Evolutionary conservation across 2,329 filamentous ascomycete genomes (phyloP).

Genomic region (Venturiaceae sp.): DNA sequence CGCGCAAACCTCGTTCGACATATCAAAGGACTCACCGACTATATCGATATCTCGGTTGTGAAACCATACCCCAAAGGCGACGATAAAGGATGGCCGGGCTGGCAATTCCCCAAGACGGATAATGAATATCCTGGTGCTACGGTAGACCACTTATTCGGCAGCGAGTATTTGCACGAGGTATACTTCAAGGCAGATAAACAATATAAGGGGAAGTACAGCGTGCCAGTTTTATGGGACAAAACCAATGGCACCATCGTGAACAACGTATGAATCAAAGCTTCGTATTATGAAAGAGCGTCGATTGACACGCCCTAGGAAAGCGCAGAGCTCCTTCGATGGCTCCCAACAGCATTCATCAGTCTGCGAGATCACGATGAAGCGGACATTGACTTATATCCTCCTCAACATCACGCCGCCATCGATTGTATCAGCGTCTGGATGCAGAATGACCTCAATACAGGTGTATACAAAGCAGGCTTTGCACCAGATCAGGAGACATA

Average conservation of each 20-base stretch:
- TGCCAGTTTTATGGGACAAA: slow-evolving; percentile 78
- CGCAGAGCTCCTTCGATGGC: slow-evolving; percentile 85
- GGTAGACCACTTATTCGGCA: slow-evolving; percentile 48
- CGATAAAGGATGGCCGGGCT: slow-evolving; percentile 43
- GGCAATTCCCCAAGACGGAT: slow-evolving; percentile 66
- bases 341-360: slow-evolving; percentile 69
- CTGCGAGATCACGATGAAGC: slow-evolving; percentile 34
- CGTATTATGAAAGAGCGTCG: not conserved
- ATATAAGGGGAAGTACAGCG: slow-evolving; percentile 74
- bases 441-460: slow-evolving; percentile 42
- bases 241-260: slow-evolving; percentile 67
- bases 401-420: slow-evolving; percentile 32
- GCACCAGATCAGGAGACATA: slow-evolving; percentile 43
- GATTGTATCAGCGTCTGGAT: slow-evolving; percentile 42
- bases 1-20: slow-evolving; percentile 78
- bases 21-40: slow-evolving; percentile 83
- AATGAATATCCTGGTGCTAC: slow-evolving; percentile 49
- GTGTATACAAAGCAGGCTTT: slow-evolving; percentile 42
- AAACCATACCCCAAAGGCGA: slow-evolving; percentile 74
- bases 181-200: slow-evolving; percentile 67
- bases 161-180: slow-evolving; percentile 68
- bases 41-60: slow-evolving; percentile 70
- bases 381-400: slow-evolving; percentile 34
- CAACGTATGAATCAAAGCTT: slow-evolving; percentile 39
- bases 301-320: slow-evolving; percentile 45